Base-by-base conservation (phyloP, 148 eudicot genomes). In the Amaranthus palmeri region DNA sequence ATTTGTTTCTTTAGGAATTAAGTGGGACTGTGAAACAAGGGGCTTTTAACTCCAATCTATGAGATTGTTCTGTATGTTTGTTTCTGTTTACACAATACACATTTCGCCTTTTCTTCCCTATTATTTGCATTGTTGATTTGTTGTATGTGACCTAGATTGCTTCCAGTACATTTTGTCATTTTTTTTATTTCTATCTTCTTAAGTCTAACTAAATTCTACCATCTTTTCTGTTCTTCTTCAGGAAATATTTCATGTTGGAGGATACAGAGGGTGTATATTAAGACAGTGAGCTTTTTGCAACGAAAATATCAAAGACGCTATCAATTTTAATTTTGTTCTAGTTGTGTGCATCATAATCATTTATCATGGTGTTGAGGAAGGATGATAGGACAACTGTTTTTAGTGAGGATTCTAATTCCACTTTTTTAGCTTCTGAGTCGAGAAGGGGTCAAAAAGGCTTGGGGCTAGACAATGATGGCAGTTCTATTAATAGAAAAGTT, bases 361-460 rank as follows among this genome's bases (percentile, higher is more conserved):
- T 67, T 73, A 61, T 74, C 25, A 81, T 78, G 83, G 81, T 65
- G 67, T 77, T 76, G 55, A 84, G 78, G 78, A 69, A 72, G 68
- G 88, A 84, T 65, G 86, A 74, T 74, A 69, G 68, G 76, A 71
- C 60, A 70, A 72, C 70, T 72, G 72, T 52, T 61, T 72, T 69
- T 41, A 77, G 61, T 73, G 73, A 73, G 71, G 74, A 65, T 59
- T 76, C 81, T 55, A 50, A 42, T 48, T 45, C 61, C 54, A 18
- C 77, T 43, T 75, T 43, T 59, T 48, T 54, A 15, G 9, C 45
- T 70, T 49, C 77, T 54, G 77, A 68, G 53, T 44, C 65, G 13
- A 78, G 36, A 62, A 43, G 40, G 45, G 82, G 61, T 44, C 64
- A 41, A 63, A 75, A 70, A 77, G 75, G 50, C 70, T 12, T 71